A percentile compares a stretch with the other conserved stretches of the same genome.
Evolutionary conservation across 2,329 filamentous ascomycete genomes (phyloP).

Genomic region (Cladobotryum mycophilum): DNA sequence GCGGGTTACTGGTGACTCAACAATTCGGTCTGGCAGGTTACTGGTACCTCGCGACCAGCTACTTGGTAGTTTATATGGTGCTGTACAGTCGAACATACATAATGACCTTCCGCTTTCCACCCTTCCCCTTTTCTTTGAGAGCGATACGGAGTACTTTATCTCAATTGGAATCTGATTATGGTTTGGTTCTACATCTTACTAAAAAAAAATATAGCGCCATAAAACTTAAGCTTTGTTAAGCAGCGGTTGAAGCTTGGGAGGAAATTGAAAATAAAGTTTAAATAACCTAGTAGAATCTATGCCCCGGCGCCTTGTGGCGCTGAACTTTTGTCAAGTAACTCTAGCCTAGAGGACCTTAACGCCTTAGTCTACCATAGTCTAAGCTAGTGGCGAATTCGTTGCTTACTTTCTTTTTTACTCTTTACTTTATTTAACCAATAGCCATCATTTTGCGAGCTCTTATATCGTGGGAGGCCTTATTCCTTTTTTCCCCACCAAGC

Average conservation of each 20-base stretch:
- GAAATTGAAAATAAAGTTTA: neutral
- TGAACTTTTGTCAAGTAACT: neutral
- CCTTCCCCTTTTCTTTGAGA: neutral
- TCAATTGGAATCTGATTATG: neutral
- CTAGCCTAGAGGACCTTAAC: neutral
- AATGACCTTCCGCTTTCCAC: neutral
- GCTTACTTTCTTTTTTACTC: neutral
- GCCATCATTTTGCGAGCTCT: neutral
- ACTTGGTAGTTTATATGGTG: neutral
- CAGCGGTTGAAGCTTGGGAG: neutral
- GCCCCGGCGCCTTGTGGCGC: neutral
- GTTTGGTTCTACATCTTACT: neutral
- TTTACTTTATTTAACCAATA: neutral
- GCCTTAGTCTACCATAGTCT: neutral
- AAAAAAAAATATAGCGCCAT: neutral
- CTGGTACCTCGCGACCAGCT: too few species aligned
- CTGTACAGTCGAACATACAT: neutral
- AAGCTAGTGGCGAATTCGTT: neutral
- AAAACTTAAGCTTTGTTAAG: neutral
- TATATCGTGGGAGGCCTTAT: neutral
- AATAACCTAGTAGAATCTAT: neutral
- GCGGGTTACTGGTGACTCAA: too few species aligned
- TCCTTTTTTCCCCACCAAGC: neutral
- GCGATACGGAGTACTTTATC: neutral
- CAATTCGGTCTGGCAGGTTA: too few species aligned